These are phyloP conservation scores for Pestalotiopsis sp. DNA, from an alignment of 2,329 filamentous ascomycete genomes.

Conservation along the genomic window DNA sequence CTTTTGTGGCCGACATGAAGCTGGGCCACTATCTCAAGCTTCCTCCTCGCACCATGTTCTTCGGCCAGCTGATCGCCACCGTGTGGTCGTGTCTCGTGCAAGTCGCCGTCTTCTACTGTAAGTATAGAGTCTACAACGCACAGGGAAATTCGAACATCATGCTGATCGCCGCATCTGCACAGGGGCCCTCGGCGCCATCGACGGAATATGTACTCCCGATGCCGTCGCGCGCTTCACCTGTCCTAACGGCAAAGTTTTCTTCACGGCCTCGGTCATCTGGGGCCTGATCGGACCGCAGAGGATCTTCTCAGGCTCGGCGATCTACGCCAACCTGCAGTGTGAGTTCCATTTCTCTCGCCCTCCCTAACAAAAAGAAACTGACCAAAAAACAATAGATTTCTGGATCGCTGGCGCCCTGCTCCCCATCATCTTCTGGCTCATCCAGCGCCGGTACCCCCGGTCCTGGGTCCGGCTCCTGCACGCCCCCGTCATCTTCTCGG, in stretches of 20 bases:
- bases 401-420: constrained; percentile 55
- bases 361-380: background rate
- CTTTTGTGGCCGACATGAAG: constrained; percentile 5
- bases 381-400: constrained; percentile 35
- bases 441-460: constrained; percentile 50
- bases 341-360: background rate
- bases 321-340: constrained; percentile 53
- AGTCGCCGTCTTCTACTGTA: constrained; percentile 44
- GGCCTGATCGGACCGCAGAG: constrained; percentile 60
- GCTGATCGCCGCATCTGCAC: background rate
- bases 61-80: constrained; percentile 11
- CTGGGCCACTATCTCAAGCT: constrained; percentile 15
- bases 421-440: constrained; percentile 51
- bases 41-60: constrained; percentile 10
- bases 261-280: constrained; percentile 62
- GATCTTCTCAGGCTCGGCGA: constrained; percentile 48
- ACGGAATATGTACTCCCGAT: constrained; percentile 50
- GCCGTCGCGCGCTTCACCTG: constrained; percentile 57
- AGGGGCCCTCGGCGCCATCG: constrained; percentile 46
- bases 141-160: background rate
- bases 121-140: background rate
- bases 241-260: constrained; percentile 62
- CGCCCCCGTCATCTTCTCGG: constrained; percentile 58
- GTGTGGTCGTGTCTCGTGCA: constrained; percentile 43
- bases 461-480: constrained; percentile 50